Evolutionary conservation across 805 yeast genomes (phyloP).

Genomic region (Suhomyces xylopsoci): DNA sequence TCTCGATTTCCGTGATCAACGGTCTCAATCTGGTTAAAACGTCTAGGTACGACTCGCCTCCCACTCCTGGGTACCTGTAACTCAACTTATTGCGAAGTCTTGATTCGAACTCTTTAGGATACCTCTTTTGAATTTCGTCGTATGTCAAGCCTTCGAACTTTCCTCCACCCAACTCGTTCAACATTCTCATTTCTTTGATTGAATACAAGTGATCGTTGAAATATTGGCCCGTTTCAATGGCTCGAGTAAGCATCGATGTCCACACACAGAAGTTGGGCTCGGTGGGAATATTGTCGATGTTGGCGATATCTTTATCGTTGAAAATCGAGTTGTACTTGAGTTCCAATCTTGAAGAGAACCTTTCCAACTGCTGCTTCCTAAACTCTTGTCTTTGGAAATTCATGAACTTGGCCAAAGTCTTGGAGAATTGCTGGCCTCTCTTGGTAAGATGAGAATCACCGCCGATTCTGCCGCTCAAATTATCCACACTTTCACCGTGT

Average conservation of each 20-base stretch:
- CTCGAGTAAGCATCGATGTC: conserved; percentile 82
- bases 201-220: conserved; percentile 75
- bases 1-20: conserved; percentile 85
- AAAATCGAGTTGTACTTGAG: conserved; percentile 36
- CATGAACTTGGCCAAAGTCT: conserved; percentile 72
- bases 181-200: conserved; percentile 85
- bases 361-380: conserved; percentile 55
- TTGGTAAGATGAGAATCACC: conserved; percentile 83
- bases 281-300: conserved; percentile 33
- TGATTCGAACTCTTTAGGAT: conserved; percentile 76
- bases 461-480: conserved; percentile 82
- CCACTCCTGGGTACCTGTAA: conserved; percentile 94
- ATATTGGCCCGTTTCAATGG: conserved; percentile 71
- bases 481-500: conserved; percentile 90
- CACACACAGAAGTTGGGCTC: conserved; percentile 86
- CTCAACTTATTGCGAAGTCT: conserved; percentile 74
- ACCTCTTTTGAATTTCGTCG: conserved; percentile 67
- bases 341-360: conserved; percentile 46
- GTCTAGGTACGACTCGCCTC: conserved; percentile 94
- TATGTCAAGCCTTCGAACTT: conserved; percentile 91
- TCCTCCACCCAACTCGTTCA: conserved; percentile 93
- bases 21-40: conserved; percentile 89
- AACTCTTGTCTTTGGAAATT: conserved; percentile 67
- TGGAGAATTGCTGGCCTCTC: conserved; percentile 73
- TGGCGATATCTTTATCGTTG: conserved; percentile 21